Base-by-base conservation (phyloP, 257 asterid genomes). In the Nicotiana paniculata region DNA sequence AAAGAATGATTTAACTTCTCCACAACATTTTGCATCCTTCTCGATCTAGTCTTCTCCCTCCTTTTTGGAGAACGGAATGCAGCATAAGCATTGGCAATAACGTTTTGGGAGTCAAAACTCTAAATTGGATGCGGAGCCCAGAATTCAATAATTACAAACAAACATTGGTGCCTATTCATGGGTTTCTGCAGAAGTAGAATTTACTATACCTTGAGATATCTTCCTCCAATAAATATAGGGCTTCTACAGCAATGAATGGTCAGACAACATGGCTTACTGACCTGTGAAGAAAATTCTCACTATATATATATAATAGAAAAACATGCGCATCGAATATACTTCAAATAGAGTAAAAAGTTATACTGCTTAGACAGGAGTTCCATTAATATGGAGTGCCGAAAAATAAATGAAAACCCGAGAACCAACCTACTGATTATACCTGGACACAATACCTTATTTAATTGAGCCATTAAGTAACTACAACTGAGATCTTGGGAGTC, bases 141-240 rank as follows among this genome's bases (percentile, higher is more conserved):
- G 2, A 74, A 48, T 51, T 51, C 79, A 26, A 51, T 74, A 3
- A 26, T 51, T 46, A 28, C 80, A 75, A 74, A 51, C 46, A 26
- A 33, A 37, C 63, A 26, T 18, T 16, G 46, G 46, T 15, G 24
- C 43, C 48, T 8, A 75, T 51, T 75, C 26, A 51, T 75, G 80
- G 39, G 62, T 3, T 0, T 26, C 28, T 24, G 46, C 63, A 26
- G 76, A 37, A 79, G 72, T 57, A 13, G 66, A 61, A 83, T 58
- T 33, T 17, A 51, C 48, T 68, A 83, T 84, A 96, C 99, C 99
- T 94, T 96, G 74, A 96, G 96, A 86, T 96, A 96, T 90, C 99
- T 90, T 84, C 99, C 99, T 74, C 99, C 99, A 61, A 96, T 85
- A 77, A 88, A 96, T 78, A 93, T 81, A 58, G 98, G 89, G 88